A percentile compares a stretch with the other conserved stretches of the same genome.
Conservation (phyloP, 495 filamentous ascomycete species). For the Bombardia bombarda region DNA sequence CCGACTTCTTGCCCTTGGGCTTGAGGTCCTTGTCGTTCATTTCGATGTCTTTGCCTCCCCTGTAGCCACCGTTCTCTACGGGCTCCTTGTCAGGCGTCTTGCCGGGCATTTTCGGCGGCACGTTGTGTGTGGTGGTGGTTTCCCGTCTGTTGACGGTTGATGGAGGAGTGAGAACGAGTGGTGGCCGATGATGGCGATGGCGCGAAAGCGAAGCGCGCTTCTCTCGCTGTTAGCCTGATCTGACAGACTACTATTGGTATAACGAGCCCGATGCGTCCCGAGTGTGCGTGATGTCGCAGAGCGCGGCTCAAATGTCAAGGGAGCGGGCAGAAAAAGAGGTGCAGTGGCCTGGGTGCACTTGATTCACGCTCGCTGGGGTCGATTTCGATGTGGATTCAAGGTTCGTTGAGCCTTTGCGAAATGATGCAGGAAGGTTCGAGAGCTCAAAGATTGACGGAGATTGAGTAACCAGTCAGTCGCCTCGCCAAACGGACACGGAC, state of each 20-base stretch:
- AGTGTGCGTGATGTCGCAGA: too few species aligned
- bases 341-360: background rate
- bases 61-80: slow-evolving; percentile 65
- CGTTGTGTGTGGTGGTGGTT: background rate
- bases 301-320: too few species aligned
- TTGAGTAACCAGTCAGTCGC: slow-evolving; percentile 8
- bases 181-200: slow-evolving; percentile 15
- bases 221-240: slow-evolving; percentile 6
- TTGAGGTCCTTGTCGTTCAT: slow-evolving; percentile 72
- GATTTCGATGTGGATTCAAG: slow-evolving; percentile 6
- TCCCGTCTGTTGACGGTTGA: slow-evolving; percentile 10
- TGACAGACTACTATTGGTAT: too few species aligned
- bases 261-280: too few species aligned
- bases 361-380: background rate
- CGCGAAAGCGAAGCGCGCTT: slow-evolving; percentile 23
- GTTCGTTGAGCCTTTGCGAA: slow-evolving; percentile 1
- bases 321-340: background rate
- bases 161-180: slow-evolving; percentile 15
- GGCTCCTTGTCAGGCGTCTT: slow-evolving; percentile 69
- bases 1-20: slow-evolving; percentile 55
- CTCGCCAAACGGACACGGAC: slow-evolving; percentile 20
- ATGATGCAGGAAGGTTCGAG: slow-evolving; percentile 20
- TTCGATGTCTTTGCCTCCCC: slow-evolving; percentile 70
- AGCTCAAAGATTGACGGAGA: slow-evolving; percentile 16
- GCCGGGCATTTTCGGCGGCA: slow-evolving; percentile 36